Base-by-base conservation (phyloP, 441 rosid genomes). In the Metrosideros polymorpha region DNA sequence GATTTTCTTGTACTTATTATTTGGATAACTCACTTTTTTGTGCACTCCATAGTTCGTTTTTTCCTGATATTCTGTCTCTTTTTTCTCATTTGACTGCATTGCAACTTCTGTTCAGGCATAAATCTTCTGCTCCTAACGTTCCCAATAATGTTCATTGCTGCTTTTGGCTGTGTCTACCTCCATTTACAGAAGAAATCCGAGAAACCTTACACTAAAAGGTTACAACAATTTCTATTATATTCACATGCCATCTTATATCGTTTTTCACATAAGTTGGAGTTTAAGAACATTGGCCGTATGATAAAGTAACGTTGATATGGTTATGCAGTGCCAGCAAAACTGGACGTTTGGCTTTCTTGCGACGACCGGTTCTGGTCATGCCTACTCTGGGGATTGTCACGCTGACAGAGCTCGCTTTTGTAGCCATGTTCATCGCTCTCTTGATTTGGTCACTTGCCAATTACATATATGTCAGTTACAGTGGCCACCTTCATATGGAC, bases 301-400 rank as follows among this genome's bases (percentile, higher is more conserved):
- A 66, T 24, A 19, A 35, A 66, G 27, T 35, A 19, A 24, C 27
- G 45, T 66, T 14, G 7, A 9, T 66, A 27, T 47, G 83, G 32
- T 82, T 82, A 4, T 84, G 84, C 88, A 90, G 91, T 29, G 56
- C 8, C 30, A n/a, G 29, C 25, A 87, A 50, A 43, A 49, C 51
- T 27, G 45, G 87, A 82, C 84, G 25, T 52, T 71, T 87, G 18
- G 85, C 71, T 57, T 86, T 43, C 76, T 87, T 86, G 90, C 86
- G 84, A 84, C 86, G 87, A 29, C 92, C 94, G 17, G 89, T 89
- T 53, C 84, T 93, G 77, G 95, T 92, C 53, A 90, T 90, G 94
- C 90, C 90, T 61, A 93, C 95, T 66, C 85, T 93, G 22, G 95
- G 96, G 52, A 92, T 94, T 18, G 91, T 92, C n/a, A 91, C 92